These are phyloP conservation scores for Phyllosticta capitalensis DNA, from an alignment of 2,329 filamentous ascomycete genomes.

Conservation along the genomic window DNA sequence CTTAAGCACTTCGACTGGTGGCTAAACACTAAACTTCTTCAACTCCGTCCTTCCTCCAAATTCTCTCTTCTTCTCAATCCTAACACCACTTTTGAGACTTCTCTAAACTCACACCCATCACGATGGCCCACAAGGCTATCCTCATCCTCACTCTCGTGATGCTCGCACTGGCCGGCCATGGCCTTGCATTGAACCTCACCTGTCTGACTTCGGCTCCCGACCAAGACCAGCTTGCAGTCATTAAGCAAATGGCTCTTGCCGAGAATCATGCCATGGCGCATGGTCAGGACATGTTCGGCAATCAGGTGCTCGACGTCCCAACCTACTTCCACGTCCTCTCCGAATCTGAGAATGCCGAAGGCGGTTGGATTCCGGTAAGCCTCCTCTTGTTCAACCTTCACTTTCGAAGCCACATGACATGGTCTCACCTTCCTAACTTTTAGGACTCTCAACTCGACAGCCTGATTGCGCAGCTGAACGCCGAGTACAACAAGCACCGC, in stretches of 20 bases:
- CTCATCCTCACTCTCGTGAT: too few relatives aligned
- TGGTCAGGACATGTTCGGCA: constrained; percentile 11
- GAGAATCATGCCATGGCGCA: constrained; percentile 11
- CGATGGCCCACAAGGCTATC: constrained; percentile 3
- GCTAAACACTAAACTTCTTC: too few relatives aligned
- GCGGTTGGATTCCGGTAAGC: constrained; percentile 12
- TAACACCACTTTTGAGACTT: too few relatives aligned
- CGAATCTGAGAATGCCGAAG: constrained; percentile 13
- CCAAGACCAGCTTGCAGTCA: constrained; percentile 13
- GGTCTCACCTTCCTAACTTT: not conserved
- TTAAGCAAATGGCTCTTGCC: constrained; percentile 13
- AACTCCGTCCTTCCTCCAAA: too few relatives aligned
- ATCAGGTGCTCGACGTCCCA: constrained; percentile 16
- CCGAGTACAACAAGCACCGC: constrained; percentile 11
- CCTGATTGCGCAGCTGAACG: constrained; percentile 14
- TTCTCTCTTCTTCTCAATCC: too few relatives aligned
- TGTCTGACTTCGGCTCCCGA: constrained; percentile 15
- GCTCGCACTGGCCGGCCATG: too few relatives aligned
- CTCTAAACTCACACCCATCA: too few relatives aligned
- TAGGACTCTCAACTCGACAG: constrained; percentile 1
- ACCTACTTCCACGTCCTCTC: constrained; percentile 28
- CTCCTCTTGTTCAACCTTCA: not conserved
- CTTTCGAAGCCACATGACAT: not conserved
- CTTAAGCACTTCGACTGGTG: too few relatives aligned
- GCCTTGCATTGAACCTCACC: too few relatives aligned